Conservation (phyloP, 345 rosid genomes). For the Boechera stricta region DNA sequence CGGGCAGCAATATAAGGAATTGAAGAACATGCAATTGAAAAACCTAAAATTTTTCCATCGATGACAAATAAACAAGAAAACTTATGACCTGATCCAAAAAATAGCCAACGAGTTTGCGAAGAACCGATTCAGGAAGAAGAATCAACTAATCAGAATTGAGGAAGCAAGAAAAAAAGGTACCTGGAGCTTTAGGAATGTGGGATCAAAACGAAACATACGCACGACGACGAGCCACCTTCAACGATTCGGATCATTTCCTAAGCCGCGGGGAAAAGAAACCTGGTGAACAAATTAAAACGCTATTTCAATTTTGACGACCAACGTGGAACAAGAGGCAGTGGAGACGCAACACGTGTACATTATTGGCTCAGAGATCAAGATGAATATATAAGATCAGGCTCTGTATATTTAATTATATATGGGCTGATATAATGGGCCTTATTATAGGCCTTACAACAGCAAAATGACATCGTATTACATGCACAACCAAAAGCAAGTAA, state of each 20-base stretch:
- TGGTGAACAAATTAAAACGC: not conserved
- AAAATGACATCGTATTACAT: not conserved
- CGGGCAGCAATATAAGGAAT: not conserved
- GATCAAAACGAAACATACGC: constrained; percentile 48
- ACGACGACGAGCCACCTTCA: constrained; percentile 7
- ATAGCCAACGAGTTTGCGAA: constrained; percentile 14
- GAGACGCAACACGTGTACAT: constrained; percentile 40
- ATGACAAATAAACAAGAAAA: not conserved
- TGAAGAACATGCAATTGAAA: constrained; percentile 2
- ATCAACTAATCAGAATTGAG: not conserved
- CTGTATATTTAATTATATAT: not conserved
- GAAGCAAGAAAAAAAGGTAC: constrained; percentile 15
- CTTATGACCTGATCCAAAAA: constrained; percentile 34
- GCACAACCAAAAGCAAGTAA: not conserved
- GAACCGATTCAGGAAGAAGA: constrained; percentile 15
- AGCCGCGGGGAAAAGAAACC: constrained; percentile 33
- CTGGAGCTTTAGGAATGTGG: constrained; percentile 43
- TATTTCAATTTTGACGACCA: constrained; percentile 16
- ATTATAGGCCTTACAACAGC: not conserved
- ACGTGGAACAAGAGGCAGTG: constrained; percentile 25
- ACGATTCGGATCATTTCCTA: constrained; percentile 15
- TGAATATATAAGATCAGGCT: constrained; percentile 4
- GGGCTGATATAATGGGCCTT: constrained; percentile 28
- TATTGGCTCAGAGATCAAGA: constrained; percentile 19
- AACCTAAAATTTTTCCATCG: constrained; percentile 1